phyloP scores from a whole-genome alignment of 2,329 filamentous ascomycete species.

The Juglanconis juglandina region DNA sequence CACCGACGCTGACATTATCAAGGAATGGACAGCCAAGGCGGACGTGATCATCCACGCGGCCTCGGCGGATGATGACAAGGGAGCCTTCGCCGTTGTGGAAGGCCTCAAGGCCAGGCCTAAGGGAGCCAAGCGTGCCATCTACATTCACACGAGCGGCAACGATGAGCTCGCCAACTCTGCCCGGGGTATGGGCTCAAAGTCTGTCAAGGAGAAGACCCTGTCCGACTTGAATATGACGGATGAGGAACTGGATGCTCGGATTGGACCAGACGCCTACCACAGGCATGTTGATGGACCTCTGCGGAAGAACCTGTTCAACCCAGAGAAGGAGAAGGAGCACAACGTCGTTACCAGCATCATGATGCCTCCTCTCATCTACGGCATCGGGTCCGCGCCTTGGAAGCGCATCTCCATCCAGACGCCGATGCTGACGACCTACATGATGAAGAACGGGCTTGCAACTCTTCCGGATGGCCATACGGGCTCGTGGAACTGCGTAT shows the following conservation, averaged over 20 bases:
- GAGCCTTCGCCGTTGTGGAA: conserved; percentile 13
- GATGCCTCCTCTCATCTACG: conserved; percentile 18
- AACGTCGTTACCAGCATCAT: conserved; percentile 17
- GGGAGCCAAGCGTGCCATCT: conserved; percentile 13
- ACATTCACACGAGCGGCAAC: conserved; percentile 19
- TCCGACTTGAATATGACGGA: conserved; percentile 17
- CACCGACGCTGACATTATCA: conserved; percentile 7
- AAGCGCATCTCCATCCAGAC: conserved; percentile 16
- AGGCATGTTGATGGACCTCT: conserved; percentile 16
- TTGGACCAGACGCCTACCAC: conserved; percentile 13
- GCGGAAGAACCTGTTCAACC: conserved; percentile 12
- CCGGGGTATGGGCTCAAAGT: not conserved
- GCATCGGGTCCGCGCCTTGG: conserved; percentile 14
- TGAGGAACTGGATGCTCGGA: conserved; percentile 10
- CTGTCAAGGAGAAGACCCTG: conserved; percentile 11
- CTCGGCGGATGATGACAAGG: conserved; percentile 14
- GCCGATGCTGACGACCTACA: conserved; percentile 13
- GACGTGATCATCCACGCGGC: conserved; percentile 17
- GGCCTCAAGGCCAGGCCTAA: conserved; percentile 12
- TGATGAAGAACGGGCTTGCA: conserved; percentile 16
- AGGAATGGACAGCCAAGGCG: conserved; percentile 15
- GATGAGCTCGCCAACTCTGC: conserved; percentile 16
- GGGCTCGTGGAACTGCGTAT: conserved; percentile 16
- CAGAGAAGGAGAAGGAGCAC: conserved; percentile 11
- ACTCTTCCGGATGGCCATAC: conserved; percentile 7